phyloP scores from a whole-genome alignment of 192 early-diverging fungal species.

The Coemansia erecta region DNA sequence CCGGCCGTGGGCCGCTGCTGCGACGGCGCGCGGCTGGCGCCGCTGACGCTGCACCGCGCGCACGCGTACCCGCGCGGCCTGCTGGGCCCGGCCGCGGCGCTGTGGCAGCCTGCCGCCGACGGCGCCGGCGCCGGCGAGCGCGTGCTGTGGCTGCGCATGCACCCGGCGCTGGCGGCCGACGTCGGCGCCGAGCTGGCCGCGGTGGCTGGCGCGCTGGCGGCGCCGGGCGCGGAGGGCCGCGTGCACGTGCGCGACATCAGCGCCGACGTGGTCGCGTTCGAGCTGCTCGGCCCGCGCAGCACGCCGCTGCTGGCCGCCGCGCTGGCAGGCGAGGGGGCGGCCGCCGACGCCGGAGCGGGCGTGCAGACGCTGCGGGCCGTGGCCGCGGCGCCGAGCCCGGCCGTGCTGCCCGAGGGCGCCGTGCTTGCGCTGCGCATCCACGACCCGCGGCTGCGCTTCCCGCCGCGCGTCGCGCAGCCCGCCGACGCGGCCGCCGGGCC shows the following conservation, averaged over 20 bases:
- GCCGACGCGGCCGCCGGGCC: conserved; percentile 5
- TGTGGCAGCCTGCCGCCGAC: conserved; percentile 65
- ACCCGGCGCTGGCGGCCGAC: conserved; percentile 63
- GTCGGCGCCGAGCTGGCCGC: conserved; percentile 36
- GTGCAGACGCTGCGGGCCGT: conserved; percentile 13
- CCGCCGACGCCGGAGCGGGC: neutral
- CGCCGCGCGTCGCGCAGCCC: conserved; percentile 12
- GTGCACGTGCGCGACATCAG: conserved; percentile 54
- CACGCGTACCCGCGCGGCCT: conserved; percentile 32
- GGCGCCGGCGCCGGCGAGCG: conserved; percentile 2
- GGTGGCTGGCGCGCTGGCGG: neutral
- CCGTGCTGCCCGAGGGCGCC: conserved; percentile 74
- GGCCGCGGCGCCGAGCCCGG: conserved; percentile 56
- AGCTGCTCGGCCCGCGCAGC: conserved; percentile 77
- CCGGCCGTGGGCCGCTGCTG: conserved; percentile 8
- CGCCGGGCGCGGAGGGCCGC: too few relatives aligned
- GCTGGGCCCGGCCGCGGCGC: conserved; percentile 71
- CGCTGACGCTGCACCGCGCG: conserved; percentile 41
- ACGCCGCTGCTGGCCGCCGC: conserved; percentile 70
- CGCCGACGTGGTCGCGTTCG: conserved; percentile 68
- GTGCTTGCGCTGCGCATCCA: conserved; percentile 75
- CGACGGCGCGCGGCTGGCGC: conserved; percentile 19
- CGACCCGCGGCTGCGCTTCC: conserved; percentile 78
- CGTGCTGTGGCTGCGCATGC: conserved; percentile 78
- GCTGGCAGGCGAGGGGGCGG: conserved; percentile 38